These are phyloP conservation scores for Flaveria brownii DNA, from an alignment of 129 eudicot genomes.

Conservation along the genomic window DNA sequence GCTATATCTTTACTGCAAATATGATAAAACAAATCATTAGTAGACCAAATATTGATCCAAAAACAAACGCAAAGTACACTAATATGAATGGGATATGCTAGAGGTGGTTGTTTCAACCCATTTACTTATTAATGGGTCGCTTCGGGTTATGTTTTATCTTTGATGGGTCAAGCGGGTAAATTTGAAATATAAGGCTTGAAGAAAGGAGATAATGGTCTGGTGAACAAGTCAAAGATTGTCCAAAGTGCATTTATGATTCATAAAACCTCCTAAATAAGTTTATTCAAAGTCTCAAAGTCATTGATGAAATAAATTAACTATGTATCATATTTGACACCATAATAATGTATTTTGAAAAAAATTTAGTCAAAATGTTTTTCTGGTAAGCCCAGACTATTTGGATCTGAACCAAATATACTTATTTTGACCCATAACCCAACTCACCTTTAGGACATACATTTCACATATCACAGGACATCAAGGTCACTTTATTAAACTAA, in stretches of 20 bases:
- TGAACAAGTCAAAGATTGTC: background rate
- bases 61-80: background rate
- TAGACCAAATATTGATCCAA: conserved; percentile 12
- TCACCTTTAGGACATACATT: background rate
- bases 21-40: conserved; percentile 10
- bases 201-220: background rate
- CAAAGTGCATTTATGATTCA: background rate
- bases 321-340: conserved; percentile 3
- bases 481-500: background rate
- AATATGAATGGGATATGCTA: conserved; percentile 5
- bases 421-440: background rate
- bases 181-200: background rate
- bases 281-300: background rate
- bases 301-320: background rate
- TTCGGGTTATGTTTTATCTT: background rate
- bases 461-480: conserved; percentile 12
- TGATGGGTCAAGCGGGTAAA: background rate
- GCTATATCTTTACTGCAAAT: conserved; percentile 90
- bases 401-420: background rate
- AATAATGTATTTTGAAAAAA: background rate
- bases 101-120: background rate
- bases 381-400: background rate
- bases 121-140: background rate
- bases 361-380: background rate
- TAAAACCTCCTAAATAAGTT: background rate